A percentile compares a stretch with the other conserved stretches of the same genome.
Conservation (phyloP, 192 early-diverging fungal species). For the Coemansia furcata region DNA sequence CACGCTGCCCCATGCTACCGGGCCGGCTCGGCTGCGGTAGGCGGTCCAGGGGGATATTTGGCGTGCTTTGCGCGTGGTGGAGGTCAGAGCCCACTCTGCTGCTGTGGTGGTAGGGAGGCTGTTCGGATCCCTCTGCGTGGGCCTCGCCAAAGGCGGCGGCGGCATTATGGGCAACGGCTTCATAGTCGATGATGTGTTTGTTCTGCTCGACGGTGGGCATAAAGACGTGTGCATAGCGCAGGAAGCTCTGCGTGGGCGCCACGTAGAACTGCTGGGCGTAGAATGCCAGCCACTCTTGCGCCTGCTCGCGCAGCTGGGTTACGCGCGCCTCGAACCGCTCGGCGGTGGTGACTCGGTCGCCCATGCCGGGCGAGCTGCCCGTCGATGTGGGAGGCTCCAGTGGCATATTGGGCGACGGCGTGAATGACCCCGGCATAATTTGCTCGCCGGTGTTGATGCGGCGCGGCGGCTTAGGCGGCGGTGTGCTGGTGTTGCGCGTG, state of each 20-base stretch:
- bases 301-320: conserved; percentile 33
- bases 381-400: neutral
- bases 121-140: neutral
- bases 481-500: neutral
- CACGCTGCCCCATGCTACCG: neutral
- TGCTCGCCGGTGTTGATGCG: neutral
- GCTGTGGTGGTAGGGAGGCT: neutral
- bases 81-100: neutral
- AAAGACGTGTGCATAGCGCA: conserved; percentile 30
- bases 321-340: conserved; percentile 24
- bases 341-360: conserved; percentile 3
- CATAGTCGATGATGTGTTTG: conserved; percentile 48
- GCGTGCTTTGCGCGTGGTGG: neutral
- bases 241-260: conserved; percentile 40
- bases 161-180: conserved; percentile 12
- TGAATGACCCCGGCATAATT: neutral
- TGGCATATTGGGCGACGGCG: neutral
- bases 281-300: conserved; percentile 51
- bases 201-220: conserved; percentile 40
- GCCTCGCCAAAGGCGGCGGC: conserved; percentile 7
- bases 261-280: conserved; percentile 53
- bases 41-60: neutral
- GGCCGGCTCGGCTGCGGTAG: conserved; percentile 1
- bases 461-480: conserved; percentile 28
- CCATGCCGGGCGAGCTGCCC: neutral